Conservation (phyloP, 2,329 filamentous ascomycete genomes). For the Trichoderma semiorbis region DNA sequence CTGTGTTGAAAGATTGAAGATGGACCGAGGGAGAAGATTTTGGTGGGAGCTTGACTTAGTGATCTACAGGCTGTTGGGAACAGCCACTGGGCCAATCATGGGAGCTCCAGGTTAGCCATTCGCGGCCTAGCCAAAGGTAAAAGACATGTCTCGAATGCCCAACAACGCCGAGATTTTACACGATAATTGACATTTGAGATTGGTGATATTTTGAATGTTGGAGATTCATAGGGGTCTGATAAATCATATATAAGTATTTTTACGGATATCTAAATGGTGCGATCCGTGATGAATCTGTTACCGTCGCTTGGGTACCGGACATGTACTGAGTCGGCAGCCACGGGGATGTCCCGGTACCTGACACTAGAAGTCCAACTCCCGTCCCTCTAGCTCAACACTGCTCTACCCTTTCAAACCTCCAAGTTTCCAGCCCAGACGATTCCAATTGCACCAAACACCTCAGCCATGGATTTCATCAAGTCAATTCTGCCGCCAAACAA, state of each 20-base stretch:
- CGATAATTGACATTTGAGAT: background rate
- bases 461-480: constrained; percentile 44
- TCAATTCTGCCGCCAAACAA: constrained; percentile 47
- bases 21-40: background rate
- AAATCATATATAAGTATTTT: background rate
- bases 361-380: background rate
- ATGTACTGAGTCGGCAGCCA: background rate
- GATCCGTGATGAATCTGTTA: background rate
- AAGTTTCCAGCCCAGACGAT: background rate
- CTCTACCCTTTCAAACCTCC: background rate
- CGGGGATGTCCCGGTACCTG: background rate
- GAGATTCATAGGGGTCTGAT: no score
- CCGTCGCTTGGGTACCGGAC: background rate
- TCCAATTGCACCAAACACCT: background rate
- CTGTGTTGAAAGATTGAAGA: background rate
- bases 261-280: no score
- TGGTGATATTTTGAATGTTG: no score
- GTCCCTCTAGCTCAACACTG: background rate
- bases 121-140: background rate
- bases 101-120: background rate
- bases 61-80: background rate
- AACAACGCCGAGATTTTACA: background rate
- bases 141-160: background rate
- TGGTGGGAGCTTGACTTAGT: background rate
- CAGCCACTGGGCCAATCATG: background rate